Evolutionary conservation across 2,329 filamentous ascomycete species (phyloP).

Genomic region (Colletotrichum navitas): DNA sequence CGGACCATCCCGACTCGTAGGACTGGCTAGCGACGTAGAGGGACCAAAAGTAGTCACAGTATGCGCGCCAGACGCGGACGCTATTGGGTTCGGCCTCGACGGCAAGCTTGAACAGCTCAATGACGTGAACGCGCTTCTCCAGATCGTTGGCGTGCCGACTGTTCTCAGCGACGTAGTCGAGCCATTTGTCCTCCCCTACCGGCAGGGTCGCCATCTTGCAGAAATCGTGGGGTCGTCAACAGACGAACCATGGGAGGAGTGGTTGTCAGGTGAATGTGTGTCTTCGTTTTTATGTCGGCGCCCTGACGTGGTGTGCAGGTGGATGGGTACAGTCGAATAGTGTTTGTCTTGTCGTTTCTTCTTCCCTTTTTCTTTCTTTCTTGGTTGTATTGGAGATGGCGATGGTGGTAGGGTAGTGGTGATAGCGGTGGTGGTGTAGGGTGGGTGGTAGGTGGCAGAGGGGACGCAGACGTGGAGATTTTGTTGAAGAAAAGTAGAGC

Average conservation of each 20-base stretch:
- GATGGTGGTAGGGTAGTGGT: not conserved
- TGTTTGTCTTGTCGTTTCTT: not conserved
- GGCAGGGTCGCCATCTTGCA: constrained; percentile 63
- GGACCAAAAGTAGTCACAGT: constrained; percentile 82
- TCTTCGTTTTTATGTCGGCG: not conserved
- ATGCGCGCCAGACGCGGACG: constrained; percentile 79
- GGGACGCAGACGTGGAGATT: constrained; percentile 12
- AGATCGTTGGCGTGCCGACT: constrained; percentile 70
- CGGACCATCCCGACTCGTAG: constrained; percentile 67
- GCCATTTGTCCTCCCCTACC: constrained; percentile 82
- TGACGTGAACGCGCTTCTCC: constrained; percentile 75
- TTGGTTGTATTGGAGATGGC: constrained; percentile 1
- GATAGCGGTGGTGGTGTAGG: not conserved
- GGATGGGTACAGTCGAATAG: not conserved
- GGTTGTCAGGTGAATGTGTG: constrained; percentile 5
- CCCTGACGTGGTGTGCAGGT: not conserved
- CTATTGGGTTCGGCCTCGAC: constrained; percentile 79
- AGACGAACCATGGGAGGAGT: constrained; percentile 39
- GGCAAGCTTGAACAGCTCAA: constrained; percentile 80
- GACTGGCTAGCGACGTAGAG: constrained; percentile 75
- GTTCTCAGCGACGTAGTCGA: constrained; percentile 82
- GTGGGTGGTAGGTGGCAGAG: not conserved
- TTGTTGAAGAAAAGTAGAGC: constrained; percentile 31
- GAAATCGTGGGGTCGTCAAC: constrained; percentile 38
- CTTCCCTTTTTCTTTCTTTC: not conserved